These are phyloP conservation scores for Curvularia hawaiiensis DNA, from an alignment of 2,329 filamentous ascomycete species.

Conservation along the genomic window DNA sequence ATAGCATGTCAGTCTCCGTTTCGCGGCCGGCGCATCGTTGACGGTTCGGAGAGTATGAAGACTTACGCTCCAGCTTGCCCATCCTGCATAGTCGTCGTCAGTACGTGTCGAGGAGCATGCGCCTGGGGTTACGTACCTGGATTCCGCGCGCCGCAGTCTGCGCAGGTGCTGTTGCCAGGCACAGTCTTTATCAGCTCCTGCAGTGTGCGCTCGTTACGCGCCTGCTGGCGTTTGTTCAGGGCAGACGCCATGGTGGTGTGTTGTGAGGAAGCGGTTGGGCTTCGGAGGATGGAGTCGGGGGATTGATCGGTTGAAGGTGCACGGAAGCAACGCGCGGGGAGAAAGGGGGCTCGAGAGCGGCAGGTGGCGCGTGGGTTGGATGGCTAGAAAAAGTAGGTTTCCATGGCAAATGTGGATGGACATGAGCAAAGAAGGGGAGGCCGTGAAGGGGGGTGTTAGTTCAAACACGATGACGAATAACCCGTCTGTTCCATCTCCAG, in stretches of 20 bases:
- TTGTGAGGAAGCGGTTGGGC: constrained; percentile 25
- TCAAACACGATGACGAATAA: constrained; percentile 30
- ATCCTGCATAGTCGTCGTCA: constrained; percentile 63
- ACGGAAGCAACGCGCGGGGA: constrained; percentile 22
- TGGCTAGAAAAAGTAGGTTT: constrained; percentile 17
- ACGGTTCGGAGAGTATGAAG: not conserved
- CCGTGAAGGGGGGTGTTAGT: constrained; percentile 21
- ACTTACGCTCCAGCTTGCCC: constrained; percentile 95
- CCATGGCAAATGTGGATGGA: constrained; percentile 21
- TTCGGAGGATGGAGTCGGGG: constrained; percentile 15
- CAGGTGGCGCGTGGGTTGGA: constrained; percentile 16
- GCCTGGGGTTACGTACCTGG: constrained; percentile 68
- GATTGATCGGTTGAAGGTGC: constrained; percentile 26
- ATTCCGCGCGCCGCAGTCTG: constrained; percentile 89
- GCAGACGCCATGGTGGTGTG: constrained; percentile 66
- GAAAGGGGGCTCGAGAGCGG: constrained; percentile 18
- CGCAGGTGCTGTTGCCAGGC: constrained; percentile 90
- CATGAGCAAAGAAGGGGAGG: constrained; percentile 24
- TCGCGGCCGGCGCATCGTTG: not conserved
- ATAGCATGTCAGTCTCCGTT: constrained; percentile 22
- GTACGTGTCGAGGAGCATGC: constrained; percentile 17
- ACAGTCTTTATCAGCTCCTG: constrained; percentile 86
- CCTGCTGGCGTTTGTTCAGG: constrained; percentile 95
- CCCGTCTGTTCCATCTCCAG: constrained; percentile 21
- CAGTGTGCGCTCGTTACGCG: constrained; percentile 90